Evolutionary conservation across 768 basidiomycete genomes (phyloP).

Genomic region (Tulasnella sp.): DNA sequence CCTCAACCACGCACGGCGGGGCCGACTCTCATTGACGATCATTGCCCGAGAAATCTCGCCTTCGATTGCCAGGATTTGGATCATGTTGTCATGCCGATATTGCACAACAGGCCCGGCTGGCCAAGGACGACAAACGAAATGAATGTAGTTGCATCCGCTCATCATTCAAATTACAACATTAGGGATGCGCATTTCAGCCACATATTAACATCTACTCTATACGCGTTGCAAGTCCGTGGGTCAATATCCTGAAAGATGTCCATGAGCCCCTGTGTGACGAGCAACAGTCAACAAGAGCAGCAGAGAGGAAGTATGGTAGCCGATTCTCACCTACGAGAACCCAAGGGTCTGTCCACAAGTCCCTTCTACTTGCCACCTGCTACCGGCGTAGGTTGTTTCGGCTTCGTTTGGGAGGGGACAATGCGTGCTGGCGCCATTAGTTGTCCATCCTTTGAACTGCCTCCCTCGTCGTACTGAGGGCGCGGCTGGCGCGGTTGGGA

Average conservation of each 20-base stretch:
- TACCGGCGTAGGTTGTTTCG: background rate
- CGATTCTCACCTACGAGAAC: background rate
- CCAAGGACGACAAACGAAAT: too few relatives aligned
- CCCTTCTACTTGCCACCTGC: background rate
- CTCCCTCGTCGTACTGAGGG: background rate
- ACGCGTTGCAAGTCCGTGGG: background rate
- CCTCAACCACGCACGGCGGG: too few relatives aligned
- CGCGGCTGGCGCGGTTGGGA: conserved; percentile 11
- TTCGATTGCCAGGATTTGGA: too few relatives aligned
- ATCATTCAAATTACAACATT: too few relatives aligned
- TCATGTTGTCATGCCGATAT: too few relatives aligned
- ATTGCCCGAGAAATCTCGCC: too few relatives aligned
- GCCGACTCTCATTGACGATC: too few relatives aligned
- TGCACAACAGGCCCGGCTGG: too few relatives aligned
- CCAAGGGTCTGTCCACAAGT: background rate
- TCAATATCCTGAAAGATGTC: background rate
- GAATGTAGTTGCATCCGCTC: too few relatives aligned
- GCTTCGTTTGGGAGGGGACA: conserved; percentile 14
- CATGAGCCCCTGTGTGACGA: background rate
- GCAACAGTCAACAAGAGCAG: background rate
- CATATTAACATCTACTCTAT: too few relatives aligned
- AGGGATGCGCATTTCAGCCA: too few relatives aligned
- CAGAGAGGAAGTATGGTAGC: too few relatives aligned
- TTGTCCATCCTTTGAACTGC: background rate
- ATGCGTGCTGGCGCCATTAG: conserved; percentile 1